Evolutionary conservation across 2,329 filamentous ascomycete species (phyloP).

Genomic region (Stemphylium vesicarium): DNA sequence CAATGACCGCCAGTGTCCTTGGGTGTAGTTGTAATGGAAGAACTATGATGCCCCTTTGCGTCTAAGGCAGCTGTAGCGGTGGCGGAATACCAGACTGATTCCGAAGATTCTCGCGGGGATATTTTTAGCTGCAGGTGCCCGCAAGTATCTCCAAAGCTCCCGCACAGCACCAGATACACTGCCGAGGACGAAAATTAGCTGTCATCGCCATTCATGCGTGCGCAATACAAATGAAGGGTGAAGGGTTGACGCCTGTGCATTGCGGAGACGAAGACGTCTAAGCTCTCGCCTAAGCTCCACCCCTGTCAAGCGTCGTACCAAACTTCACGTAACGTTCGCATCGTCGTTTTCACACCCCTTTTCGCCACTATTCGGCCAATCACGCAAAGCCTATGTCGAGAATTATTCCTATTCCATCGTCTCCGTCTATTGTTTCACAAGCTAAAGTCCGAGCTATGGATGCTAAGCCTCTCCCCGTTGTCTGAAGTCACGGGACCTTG

Average conservation of each 20-base stretch:
- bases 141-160: background rate
- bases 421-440: background rate
- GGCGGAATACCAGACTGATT: background rate
- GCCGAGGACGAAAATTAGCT: background rate
- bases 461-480: background rate
- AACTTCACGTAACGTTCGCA: background rate
- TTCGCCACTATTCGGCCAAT: background rate
- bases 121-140: background rate
- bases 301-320: background rate
- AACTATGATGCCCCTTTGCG: background rate
- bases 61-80: background rate
- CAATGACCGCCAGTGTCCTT: background rate
- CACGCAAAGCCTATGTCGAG: background rate
- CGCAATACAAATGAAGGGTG: background rate
- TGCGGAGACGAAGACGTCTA: background rate
- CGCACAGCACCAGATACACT: background rate
- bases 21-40: background rate
- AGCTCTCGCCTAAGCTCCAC: background rate
- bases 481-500: background rate
- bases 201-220: background rate
- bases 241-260: background rate
- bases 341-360: background rate
- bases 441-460: background rate
- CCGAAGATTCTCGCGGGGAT: background rate
- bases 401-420: background rate